These are phyloP conservation scores for Pseudopyricularia javanii DNA, from an alignment of 2,329 filamentous ascomycete species.

Conservation along the genomic window DNA sequence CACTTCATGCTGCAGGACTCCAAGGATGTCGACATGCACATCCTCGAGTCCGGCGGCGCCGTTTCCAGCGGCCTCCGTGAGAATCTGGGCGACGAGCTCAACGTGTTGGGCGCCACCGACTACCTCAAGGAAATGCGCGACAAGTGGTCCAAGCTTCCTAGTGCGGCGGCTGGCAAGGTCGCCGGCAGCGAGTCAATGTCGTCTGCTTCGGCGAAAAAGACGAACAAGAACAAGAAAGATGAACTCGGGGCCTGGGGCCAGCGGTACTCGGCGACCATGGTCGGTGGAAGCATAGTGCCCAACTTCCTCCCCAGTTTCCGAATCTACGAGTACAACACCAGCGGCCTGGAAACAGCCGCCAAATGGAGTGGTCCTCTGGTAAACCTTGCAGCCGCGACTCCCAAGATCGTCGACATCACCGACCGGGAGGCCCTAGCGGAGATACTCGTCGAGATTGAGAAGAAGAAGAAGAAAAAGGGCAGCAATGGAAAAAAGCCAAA, in stretches of 20 bases:
- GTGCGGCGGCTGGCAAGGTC: constrained; percentile 20
- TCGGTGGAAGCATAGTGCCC: constrained; percentile 80
- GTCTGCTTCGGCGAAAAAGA: constrained; percentile 1
- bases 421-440: constrained; percentile 11
- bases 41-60: constrained; percentile 12
- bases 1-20: constrained; percentile 91
- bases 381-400: constrained; percentile 9
- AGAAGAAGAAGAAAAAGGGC: constrained; percentile 25
- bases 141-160: constrained; percentile 66
- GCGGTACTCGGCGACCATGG: constrained; percentile 68
- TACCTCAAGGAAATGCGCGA: constrained; percentile 71
- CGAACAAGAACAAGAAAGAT: constrained; percentile 11
- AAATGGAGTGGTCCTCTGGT: constrained; percentile 25
- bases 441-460: constrained; percentile 15
- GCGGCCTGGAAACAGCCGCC: constrained; percentile 49
- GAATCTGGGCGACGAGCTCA: constrained; percentile 39
- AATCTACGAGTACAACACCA: constrained; percentile 92
- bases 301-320: constrained; percentile 84
- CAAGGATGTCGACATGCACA: constrained; percentile 48
- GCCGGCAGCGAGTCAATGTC: not conserved
- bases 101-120: constrained; percentile 54
- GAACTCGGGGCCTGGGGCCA: constrained; percentile 55
- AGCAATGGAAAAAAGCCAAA: constrained; percentile 35
- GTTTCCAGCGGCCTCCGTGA: constrained; percentile 9
- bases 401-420: constrained; percentile 5